A percentile compares a stretch with the other conserved stretches of the same genome.
Conservation (phyloP, 305 asterid genomes). For the Withania somnifera region DNA sequence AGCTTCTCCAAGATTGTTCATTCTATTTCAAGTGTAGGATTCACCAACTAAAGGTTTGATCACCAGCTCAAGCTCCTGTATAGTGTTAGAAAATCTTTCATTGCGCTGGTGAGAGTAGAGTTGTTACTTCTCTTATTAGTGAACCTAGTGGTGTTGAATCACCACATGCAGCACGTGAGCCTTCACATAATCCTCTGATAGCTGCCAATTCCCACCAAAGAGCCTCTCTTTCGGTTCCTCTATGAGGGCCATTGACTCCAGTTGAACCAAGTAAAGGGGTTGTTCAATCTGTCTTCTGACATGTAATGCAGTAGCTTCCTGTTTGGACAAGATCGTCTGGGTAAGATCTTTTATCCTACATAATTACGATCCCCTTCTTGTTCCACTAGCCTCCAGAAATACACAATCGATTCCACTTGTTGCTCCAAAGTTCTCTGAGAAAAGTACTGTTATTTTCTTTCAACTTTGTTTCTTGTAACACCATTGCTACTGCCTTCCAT, state of each 20-base stretch:
- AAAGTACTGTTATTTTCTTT: not conserved
- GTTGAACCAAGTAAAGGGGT: not conserved
- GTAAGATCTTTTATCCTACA: not conserved
- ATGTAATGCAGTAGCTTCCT: not conserved
- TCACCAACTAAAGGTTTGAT: not conserved
- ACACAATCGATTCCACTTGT: not conserved
- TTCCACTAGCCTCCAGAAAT: not conserved
- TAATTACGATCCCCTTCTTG: not conserved
- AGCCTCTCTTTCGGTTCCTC: not conserved
- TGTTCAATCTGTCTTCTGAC: not conserved
- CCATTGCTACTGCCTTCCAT: not conserved
- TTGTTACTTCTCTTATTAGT: too few relatives aligned
- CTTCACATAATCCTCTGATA: not conserved
- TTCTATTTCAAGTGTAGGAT: not conserved
- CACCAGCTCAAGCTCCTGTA: not conserved
- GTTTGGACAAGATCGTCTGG: not conserved
- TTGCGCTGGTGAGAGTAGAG: not conserved
- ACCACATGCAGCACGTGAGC: not conserved
- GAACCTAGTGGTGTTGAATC: not conserved
- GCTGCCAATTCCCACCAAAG: not conserved
- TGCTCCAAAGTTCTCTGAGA: not conserved
- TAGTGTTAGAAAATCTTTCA: not conserved
- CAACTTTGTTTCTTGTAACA: not conserved
- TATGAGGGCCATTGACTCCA: not conserved
- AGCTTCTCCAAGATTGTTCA: not conserved